These are phyloP conservation scores for Boletus semigastroideus DNA, from an alignment of 1,284 basidiomycete species.

Conservation along the genomic window DNA sequence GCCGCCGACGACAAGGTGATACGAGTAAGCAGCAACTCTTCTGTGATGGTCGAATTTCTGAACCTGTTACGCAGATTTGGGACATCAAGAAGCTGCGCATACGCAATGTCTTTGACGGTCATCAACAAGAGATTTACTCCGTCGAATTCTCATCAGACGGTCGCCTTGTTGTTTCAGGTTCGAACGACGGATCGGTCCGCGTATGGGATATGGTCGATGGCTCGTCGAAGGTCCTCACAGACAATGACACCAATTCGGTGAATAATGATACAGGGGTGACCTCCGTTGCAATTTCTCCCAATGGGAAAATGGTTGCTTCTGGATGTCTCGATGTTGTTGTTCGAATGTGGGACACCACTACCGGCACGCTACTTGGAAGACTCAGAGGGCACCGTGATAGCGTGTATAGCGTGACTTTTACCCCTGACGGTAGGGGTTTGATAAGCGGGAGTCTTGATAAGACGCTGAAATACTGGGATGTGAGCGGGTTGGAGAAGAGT, in stretches of 20 bases:
- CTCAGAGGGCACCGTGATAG: slow-evolving; percentile 82
- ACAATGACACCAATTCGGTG: slow-evolving; percentile 53
- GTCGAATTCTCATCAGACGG: slow-evolving; percentile 86
- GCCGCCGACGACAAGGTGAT: slow-evolving; percentile 85
- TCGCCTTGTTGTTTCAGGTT: slow-evolving; percentile 82
- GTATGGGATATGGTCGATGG: slow-evolving; percentile 83
- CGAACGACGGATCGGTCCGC: slow-evolving; percentile 86
- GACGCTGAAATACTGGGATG: slow-evolving; percentile 87
- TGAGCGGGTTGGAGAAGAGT: slow-evolving; percentile 48
- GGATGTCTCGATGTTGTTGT: slow-evolving; percentile 84
- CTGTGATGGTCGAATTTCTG: slow-evolving; percentile 9
- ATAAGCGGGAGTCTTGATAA: slow-evolving; percentile 86
- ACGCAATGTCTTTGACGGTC: slow-evolving; percentile 75
- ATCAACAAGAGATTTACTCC: slow-evolving; percentile 90
- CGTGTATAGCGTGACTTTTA: slow-evolving; percentile 87
- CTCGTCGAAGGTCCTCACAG: slow-evolving; percentile 56
- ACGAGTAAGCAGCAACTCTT: slow-evolving; percentile 49
- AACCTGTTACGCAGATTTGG: slow-evolving; percentile 66
- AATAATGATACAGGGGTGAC: slow-evolving; percentile 78
- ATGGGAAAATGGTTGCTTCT: slow-evolving; percentile 79
- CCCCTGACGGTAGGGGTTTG: slow-evolving; percentile 77
- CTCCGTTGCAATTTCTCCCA: slow-evolving; percentile 78
- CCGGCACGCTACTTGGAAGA: slow-evolving; percentile 71
- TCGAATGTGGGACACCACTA: slow-evolving; percentile 82
- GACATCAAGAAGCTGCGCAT: slow-evolving; percentile 77